Conservation (phyloP, 495 filamentous ascomycete species). For the Hyaloscypha bicolor region DNA sequence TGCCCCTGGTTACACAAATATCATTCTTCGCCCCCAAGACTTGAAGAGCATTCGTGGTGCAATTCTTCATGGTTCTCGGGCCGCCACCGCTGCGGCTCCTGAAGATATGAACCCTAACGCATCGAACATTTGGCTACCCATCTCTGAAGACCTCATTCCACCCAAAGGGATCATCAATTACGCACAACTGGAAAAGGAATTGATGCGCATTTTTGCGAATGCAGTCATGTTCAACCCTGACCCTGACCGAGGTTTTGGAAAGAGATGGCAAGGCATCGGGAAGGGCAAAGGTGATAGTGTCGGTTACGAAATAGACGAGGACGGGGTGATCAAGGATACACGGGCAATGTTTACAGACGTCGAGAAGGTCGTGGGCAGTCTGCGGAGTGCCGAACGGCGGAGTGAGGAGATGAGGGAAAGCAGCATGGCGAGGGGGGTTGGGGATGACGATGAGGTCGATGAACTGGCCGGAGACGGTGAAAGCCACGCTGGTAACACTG, state of each 20-base stretch:
- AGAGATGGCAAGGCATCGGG: conserved; percentile 49
- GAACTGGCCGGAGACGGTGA: conserved; percentile 26
- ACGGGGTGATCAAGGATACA: conserved; percentile 75
- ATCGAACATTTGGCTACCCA: conserved; percentile 62
- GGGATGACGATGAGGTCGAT: conserved; percentile 24
- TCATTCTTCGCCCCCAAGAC: conserved; percentile 86
- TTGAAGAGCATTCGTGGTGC: conserved; percentile 82
- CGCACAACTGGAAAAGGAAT: conserved; percentile 89
- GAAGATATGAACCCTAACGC: conserved; percentile 46
- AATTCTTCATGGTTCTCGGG: conserved; percentile 75
- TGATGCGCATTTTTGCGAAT: conserved; percentile 98
- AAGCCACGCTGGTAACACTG: conserved; percentile 4
- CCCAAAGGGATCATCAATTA: conserved; percentile 92
- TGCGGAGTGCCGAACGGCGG: conserved; percentile 60
- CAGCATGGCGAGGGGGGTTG: conserved; percentile 19
- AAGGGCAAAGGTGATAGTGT: conserved; percentile 36
- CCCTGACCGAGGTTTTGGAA: conserved; percentile 66
- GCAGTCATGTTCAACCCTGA: conserved; percentile 96
- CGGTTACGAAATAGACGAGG: conserved; percentile 40
- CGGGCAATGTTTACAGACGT: conserved; percentile 82
- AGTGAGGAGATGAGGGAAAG: conserved; percentile 26
- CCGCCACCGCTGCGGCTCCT: conserved; percentile 62
- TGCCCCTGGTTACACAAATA: conserved; percentile 84
- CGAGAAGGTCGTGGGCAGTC: conserved; percentile 58
- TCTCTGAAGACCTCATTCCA: conserved; percentile 74